These are phyloP conservation scores for Anthoceros angustus DNA, from an alignment of 225 moss, liverwort and hornwort genomes.

Conservation along the genomic window DNA sequence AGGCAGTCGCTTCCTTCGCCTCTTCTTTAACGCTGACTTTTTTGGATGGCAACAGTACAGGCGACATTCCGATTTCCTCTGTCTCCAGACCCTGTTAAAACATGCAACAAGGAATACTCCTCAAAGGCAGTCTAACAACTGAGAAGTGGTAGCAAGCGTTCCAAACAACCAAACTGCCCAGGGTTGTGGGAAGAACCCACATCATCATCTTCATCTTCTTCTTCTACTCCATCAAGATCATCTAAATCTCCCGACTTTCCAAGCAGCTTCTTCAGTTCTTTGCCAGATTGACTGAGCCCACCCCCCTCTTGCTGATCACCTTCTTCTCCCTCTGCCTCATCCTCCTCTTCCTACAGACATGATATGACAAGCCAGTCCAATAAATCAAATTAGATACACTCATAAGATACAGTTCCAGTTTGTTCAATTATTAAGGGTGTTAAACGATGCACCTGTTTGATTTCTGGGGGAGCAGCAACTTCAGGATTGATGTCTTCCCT, in stretches of 20 bases:
- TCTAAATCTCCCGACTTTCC: conserved; percentile 77
- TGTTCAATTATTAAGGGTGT: not conserved
- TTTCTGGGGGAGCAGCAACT: conserved; percentile 89
- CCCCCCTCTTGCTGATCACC: conserved; percentile 70
- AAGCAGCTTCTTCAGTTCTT: conserved; percentile 87
- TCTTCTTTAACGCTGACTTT: conserved; percentile 82
- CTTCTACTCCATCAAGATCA: conserved; percentile 70
- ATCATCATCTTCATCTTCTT: conserved; percentile 98
- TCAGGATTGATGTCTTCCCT: conserved; percentile 86
- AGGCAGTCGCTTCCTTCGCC: conserved; percentile 52
- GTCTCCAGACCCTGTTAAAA: conserved; percentile 83
- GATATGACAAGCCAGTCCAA: not conserved
- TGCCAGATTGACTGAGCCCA: conserved; percentile 93
- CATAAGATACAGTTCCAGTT: not conserved
- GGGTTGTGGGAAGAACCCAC: conserved; percentile 20
- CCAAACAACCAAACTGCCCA: not conserved
- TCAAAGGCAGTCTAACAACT: not conserved
- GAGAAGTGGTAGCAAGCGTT: not conserved
- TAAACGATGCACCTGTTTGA: conserved; percentile 57
- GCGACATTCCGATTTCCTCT: conserved; percentile 94
- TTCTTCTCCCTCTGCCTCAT: conserved; percentile 73
- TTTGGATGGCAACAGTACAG: conserved; percentile 80
- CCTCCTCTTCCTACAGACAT: conserved; percentile 57
- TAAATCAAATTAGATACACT: not conserved
- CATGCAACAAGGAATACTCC: conserved; percentile 10